Conservation (phyloP, 1,139 yeast species). For the Blastobotrys proliferans region DNA sequence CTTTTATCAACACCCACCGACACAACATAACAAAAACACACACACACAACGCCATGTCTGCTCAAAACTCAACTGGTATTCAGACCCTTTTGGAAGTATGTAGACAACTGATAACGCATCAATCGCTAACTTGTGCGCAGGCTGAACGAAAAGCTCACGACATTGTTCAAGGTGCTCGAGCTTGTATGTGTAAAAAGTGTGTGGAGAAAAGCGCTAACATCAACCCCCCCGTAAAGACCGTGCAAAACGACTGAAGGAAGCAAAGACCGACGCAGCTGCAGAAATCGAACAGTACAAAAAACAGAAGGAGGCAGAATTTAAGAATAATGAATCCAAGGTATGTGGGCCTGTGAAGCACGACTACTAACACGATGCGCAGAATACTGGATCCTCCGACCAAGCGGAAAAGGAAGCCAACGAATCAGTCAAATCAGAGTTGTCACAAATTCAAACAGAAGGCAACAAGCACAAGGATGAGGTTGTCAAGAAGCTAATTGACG, state of each 20-base stretch:
- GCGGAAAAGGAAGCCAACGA: conserved; percentile 69
- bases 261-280: conserved; percentile 85
- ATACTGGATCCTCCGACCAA: conserved; percentile 61
- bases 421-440: conserved; percentile 41
- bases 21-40: neutral
- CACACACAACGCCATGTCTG: conserved; percentile 27
- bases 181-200: conserved; percentile 40
- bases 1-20: neutral
- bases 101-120: neutral
- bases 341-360: conserved; percentile 9
- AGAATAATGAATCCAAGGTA: conserved; percentile 50
- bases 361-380: conserved; percentile 30
- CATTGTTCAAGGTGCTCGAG: conserved; percentile 86
- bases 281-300: conserved; percentile 86
- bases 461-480: conserved; percentile 62
- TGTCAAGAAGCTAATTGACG: conserved; percentile 70
- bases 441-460: conserved; percentile 59
- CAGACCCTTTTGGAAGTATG: conserved; percentile 40
- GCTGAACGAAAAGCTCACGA: conserved; percentile 97
- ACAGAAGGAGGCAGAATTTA: conserved; percentile 79
- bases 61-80: conserved; percentile 42
- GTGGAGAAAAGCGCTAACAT: neutral
- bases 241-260: conserved; percentile 84
- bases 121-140: conserved; percentile 28
- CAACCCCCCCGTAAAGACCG: conserved; percentile 44